Evolutionary conservation across 164 flowering plant species (phyloP), one percentile per base, ranked within the genome.

Genomic region (Annona cherimola): DNA sequence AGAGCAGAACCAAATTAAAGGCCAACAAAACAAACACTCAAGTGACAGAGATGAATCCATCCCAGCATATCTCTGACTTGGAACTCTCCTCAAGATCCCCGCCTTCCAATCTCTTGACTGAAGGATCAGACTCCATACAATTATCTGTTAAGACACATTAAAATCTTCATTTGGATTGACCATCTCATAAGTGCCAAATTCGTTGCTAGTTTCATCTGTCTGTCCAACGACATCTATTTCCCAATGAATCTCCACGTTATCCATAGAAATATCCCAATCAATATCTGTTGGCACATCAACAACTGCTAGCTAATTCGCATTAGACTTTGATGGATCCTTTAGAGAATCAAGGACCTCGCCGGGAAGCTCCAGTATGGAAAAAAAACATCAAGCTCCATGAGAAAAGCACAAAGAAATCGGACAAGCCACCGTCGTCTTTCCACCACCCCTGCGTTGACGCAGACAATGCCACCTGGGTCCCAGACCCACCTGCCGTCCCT

Each of bases 211-310:
- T 74, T 87, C 96, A 69, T 85, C 93, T 12, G 84, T 76, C 77
- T 89, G 90, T 74, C 89, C 97, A 60, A 86, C 78, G 42, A 84
- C 76, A 66, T 88, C 94, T 71, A 91, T 86, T 78, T 91, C 99
- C 98, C 98, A 93, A 82, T 95, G 96, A 83, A 95, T 91, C 78
- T 87, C 86, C 71, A 91, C 75, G 80, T 80, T 84, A 43, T 91
- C 97, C 50, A 93, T 80, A 20, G 97, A 78, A 65, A 95, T 87
- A 78, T 89, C 93, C 99, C 99, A 95, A 67, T 93, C 98, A 76
- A 95, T 91, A 68, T n/a, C n/a, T 4, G 79, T 76, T 70, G 76
- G 75, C 73, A 75, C 59, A 73, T 75, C 81, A 45, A 60, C 69
- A 67, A 78, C 79, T 41, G 66, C 26, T 63, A 54, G 67, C 42